Evolutionary conservation across 805 yeast genomes (phyloP), one percentile per base, ranked within the genome.

Genomic region (Metschnikowia matae): DNA sequence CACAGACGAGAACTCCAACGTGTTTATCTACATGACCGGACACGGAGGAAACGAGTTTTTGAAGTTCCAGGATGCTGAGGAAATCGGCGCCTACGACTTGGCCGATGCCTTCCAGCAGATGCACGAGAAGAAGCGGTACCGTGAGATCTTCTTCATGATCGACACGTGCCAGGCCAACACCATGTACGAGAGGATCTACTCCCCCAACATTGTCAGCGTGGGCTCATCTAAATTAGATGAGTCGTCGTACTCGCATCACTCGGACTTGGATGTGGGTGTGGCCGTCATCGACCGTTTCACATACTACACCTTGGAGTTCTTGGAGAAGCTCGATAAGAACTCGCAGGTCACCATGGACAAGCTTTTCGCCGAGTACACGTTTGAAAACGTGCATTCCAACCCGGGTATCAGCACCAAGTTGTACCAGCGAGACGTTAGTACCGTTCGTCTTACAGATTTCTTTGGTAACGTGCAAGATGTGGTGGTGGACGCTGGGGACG

Each of bases 81-180:
- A 94, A 62, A 90, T 94, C 51, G 90, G 96, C 1, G 84, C 96
- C 8, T 85, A 89, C 71, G 99, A 94, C 68, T 80, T 94, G 54
- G 98, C 99, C 1, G 96, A 94, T 69, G 98, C 98, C 2, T 89
- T 94, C 70, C 95, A 82, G 47, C 97, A 94, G 66, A 94, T 94
- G 99, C 82, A 89, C 71, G 96, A 92, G 65, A 91, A 91, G 80
- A 87, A 87, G 59, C 78, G 99, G 49, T 94, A 94, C 73, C 90
- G 91, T 60, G 98, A 94, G 72, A 87, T 94, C 33, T 83, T 94
- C 63, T 94, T 94, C 70, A 94, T 94, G 98, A 87, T 94, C 56
- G 99, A 94, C 67, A 94, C 99, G 0, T 94, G 99, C 64, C 99
- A 94, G 73, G 99, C 99, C 23, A 94, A 92, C 69, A 89, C 99